Evolutionary conservation across 2,329 filamentous ascomycete genomes (phyloP), one percentile per base, ranked within the genome.

Genomic region (Ascochyta clinopodiicola): DNA sequence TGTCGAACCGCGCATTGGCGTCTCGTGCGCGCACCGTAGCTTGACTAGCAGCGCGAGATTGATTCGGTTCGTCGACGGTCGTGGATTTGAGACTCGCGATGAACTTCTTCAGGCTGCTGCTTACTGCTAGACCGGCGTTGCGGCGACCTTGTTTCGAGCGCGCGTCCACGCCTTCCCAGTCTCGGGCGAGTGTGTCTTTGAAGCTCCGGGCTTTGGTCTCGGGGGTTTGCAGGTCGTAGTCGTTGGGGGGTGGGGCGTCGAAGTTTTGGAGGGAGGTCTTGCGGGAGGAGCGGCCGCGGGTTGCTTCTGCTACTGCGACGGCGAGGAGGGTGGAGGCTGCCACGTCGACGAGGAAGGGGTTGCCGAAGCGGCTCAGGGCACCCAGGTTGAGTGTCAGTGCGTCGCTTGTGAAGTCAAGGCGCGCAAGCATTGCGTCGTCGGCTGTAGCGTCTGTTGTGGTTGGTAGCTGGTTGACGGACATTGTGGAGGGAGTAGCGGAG

Each of bases 281-380:
- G 4, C 61, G 55, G 12, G 44, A 57, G 6, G 58, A 57, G 25
- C 68, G 61, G 7, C 69, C 64, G n/a, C 74, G 66, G 1, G 74
- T 71, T 15, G 75, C 73, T 67, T 82, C 80, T 12, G 79, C 75
- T 1, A 80, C 73, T 0, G 78, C 79, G 36, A 80, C 77, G 15
- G 78, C 76, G 27, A 81, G 64, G 10, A 82, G 64, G 0, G 79
- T 73, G 3, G 70, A 71, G 5, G 79, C 69, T 1, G 74, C 73
- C 1, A 79, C 79, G 57, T 82, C 80, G 45, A 80, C 69, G 38
- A 81, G 70, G 63, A 79, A 80, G 4, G 75, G 70, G 49, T 77
- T 78, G n/a, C 76, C 75, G 51, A 81, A 71, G 17, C 70, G 74
- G 12, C 75, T 66, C 2, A 82, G 60, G 1, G 76, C 77, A 2